phyloP scores from a whole-genome alignment of 768 basidiomycete genomes.

The Infundibulicybe gibba region DNA sequence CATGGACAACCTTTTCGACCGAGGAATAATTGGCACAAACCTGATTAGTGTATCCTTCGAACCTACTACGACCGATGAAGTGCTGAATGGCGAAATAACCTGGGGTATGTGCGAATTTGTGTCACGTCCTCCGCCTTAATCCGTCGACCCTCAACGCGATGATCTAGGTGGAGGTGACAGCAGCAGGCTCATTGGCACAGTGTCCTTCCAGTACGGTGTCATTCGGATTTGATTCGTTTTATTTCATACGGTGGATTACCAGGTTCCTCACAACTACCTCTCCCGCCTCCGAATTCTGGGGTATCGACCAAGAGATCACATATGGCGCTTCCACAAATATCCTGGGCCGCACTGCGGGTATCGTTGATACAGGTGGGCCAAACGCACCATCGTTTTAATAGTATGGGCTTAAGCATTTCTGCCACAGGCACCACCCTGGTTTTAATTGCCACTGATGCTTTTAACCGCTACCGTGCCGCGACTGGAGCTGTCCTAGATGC shows the following conservation, averaged over 20 bases:
- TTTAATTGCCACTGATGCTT: slow-evolving; percentile 56
- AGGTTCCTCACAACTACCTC: slow-evolving; percentile 35
- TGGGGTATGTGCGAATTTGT: no score
- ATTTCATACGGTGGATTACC: slow-evolving; percentile 15
- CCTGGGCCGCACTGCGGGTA: slow-evolving; percentile 35
- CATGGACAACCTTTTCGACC: slow-evolving; percentile 50
- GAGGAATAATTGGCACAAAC: slow-evolving; percentile 41
- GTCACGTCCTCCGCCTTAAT: no score
- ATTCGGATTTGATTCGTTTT: background rate
- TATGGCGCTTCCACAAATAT: slow-evolving; percentile 33
- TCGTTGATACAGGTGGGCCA: slow-evolving; percentile 40
- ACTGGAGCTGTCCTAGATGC: slow-evolving; percentile 54
- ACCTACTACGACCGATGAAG: slow-evolving; percentile 34
- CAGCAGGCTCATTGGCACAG: slow-evolving; percentile 37
- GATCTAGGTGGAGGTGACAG: slow-evolving; percentile 39
- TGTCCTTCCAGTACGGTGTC: background rate
- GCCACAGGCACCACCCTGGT: slow-evolving; percentile 48
- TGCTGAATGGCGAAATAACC: slow-evolving; percentile 49
- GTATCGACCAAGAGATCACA: slow-evolving; percentile 45
- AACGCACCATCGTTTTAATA: no score
- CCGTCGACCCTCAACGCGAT: no score
- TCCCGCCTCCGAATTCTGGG: slow-evolving; percentile 49
- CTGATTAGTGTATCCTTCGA: slow-evolving; percentile 50
- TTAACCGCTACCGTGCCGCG: slow-evolving; percentile 48
- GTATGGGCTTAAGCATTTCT: slow-evolving; percentile 5